A percentile compares a stretch with the other conserved stretches of the same genome.
These are phyloP conservation scores for Daldinia bambusicola DNA, from an alignment of 495 filamentous ascomycete genomes.

Conservation along the genomic window DNA sequence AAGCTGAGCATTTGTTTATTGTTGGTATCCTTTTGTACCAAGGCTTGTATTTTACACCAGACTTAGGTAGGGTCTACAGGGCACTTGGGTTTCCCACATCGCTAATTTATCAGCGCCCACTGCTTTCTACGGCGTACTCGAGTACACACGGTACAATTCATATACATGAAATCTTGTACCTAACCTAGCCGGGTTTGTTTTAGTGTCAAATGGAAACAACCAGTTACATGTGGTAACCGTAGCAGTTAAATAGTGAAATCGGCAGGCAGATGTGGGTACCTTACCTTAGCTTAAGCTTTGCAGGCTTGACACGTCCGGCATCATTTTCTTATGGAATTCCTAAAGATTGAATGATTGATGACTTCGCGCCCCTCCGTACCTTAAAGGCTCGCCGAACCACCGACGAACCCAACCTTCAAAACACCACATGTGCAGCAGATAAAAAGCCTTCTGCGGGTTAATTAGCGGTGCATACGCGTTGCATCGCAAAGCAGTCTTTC, in stretches of 20 bases:
- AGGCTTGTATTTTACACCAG: too few relatives aligned
- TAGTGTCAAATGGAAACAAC: neutral
- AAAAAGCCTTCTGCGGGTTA: constrained; percentile 3
- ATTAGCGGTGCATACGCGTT: constrained; percentile 14
- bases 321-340: constrained; percentile 44
- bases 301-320: constrained; percentile 40
- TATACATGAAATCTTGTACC: neutral
- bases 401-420: constrained; percentile 6
- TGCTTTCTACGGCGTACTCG: too few relatives aligned
- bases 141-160: too few relatives aligned
- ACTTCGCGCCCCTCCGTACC: constrained; percentile 20
- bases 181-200: neutral
- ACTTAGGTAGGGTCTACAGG: too few relatives aligned
- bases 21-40: neutral
- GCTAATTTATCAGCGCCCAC: neutral
- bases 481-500: constrained; percentile 13
- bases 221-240: constrained; percentile 10
- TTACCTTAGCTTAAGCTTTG: constrained; percentile 14
- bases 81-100: too few relatives aligned
- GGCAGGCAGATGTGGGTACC: constrained; percentile 4
- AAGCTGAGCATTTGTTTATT: constrained; percentile 3
- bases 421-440: constrained; percentile 9
- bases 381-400: neutral
- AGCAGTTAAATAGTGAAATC: neutral
- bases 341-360: constrained; percentile 10